Percentiles rank a stretch among this genome's conserved stretches.
These are phyloP conservation scores for Colletotrichum cuscutae DNA, from an alignment of 2,329 filamentous ascomycete genomes.

Conservation along the genomic window DNA sequence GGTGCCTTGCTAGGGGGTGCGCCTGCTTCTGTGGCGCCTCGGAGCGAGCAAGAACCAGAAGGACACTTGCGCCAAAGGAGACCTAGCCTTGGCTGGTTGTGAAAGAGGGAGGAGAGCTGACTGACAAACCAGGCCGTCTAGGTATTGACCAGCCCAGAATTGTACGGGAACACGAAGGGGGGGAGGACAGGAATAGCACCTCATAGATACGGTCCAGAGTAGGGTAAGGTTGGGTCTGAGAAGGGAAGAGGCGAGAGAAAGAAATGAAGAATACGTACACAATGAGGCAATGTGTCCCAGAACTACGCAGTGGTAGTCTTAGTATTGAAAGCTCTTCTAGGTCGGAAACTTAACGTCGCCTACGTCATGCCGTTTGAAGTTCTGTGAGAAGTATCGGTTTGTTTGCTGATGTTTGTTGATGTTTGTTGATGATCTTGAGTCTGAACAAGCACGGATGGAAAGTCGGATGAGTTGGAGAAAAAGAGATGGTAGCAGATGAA, in stretches of 20 bases:
- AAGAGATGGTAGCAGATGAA: background rate
- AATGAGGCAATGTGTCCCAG: background rate
- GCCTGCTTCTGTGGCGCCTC: slow-evolving; percentile 28
- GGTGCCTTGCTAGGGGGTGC: slow-evolving; percentile 33
- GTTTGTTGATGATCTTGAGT: background rate
- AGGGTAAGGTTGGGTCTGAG: background rate
- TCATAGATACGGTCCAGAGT: background rate
- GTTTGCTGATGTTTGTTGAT: background rate
- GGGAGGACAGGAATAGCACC: slow-evolving; percentile 8
- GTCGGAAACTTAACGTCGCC: slow-evolving; percentile 3
- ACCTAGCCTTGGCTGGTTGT: slow-evolving; percentile 25
- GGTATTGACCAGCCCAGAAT: slow-evolving; percentile 13
- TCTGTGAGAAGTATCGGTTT: background rate
- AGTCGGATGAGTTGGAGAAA: background rate
- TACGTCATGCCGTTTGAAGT: background rate
- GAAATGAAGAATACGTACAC: slow-evolving; percentile 18
- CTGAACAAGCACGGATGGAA: background rate
- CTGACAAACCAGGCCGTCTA: slow-evolving; percentile 19
- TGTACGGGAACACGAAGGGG: slow-evolving; percentile 5
- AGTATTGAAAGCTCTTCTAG: background rate
- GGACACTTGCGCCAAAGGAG: slow-evolving; percentile 29
- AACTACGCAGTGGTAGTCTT: background rate
- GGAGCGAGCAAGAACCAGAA: slow-evolving; percentile 23
- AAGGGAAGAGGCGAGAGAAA: background rate
- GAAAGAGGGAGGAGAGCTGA: slow-evolving; percentile 32